Evolutionary conservation across 176 grass and related monocot species (phyloP).

Genomic region (bread wheat (Triticum aestivum)): DNA sequence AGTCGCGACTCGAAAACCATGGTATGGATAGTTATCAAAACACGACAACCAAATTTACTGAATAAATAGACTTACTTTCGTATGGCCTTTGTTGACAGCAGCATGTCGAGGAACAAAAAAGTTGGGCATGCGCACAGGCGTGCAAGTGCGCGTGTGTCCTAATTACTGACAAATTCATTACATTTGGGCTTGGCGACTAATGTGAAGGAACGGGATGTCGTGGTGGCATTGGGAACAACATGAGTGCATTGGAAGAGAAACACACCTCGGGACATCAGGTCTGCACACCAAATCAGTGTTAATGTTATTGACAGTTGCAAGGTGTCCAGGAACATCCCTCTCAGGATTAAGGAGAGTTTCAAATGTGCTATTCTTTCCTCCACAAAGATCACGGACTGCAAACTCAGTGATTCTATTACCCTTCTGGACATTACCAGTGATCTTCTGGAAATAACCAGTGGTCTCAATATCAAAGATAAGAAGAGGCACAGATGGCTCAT

Average conservation of each 20-base stretch:
- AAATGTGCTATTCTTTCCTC: conserved; percentile 86
- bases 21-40: conserved; percentile 5
- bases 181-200: too few relatives aligned
- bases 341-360: conserved; percentile 77
- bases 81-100: conserved; percentile 1
- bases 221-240: not conserved
- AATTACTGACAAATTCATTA: not conserved
- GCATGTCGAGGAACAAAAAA: conserved; percentile 1
- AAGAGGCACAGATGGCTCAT: conserved; percentile 51
- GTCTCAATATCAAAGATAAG: conserved; percentile 78
- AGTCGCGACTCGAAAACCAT: too few relatives aligned
- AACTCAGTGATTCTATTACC: conserved; percentile 67
- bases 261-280: conserved; percentile 66
- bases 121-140: not conserved
- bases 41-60: not conserved
- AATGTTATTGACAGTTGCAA: conserved; percentile 31
- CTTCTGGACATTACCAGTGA: conserved; percentile 47
- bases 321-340: not conserved
- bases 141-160: not conserved
- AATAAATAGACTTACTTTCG: not conserved
- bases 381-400: conserved; percentile 65
- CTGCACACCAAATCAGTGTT: conserved; percentile 52
- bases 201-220: not conserved
- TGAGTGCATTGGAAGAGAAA: not conserved
- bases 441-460: conserved; percentile 52